phyloP scores from a whole-genome alignment of 176 grass and related monocot genomes.

The Triticum dicoccoides region DNA sequence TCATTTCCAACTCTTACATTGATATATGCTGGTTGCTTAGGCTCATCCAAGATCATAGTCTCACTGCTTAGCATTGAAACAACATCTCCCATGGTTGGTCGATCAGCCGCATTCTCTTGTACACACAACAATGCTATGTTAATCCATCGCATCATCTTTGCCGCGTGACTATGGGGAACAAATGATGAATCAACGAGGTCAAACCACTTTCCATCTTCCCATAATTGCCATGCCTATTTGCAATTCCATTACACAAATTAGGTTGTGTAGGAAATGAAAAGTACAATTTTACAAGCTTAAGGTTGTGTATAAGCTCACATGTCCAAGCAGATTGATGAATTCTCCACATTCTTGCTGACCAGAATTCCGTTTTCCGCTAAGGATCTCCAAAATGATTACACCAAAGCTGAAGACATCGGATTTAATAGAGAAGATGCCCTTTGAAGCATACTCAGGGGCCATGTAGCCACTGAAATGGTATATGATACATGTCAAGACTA shows the following conservation, averaged over 20 bases:
- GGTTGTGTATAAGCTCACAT: neutral
- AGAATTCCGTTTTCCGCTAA: constrained; percentile 18
- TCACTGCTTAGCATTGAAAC: constrained; percentile 14
- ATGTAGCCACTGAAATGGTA: constrained; percentile 32
- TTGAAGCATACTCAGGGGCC: constrained; percentile 25
- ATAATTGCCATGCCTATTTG: constrained; percentile 18
- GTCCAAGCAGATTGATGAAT: neutral
- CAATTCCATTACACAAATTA: neutral
- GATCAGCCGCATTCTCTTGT: neutral
- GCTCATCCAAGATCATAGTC: constrained; percentile 2
- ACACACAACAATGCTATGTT: constrained; percentile 19
- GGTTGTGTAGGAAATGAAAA: neutral
- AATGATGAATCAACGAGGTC: constrained; percentile 9
- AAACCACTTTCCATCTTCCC: constrained; percentile 11
- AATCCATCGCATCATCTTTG: neutral
- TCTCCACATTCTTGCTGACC: neutral
- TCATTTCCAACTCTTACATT: neutral
- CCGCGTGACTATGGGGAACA: neutral
- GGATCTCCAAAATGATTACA: constrained; percentile 23
- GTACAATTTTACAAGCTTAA: neutral
- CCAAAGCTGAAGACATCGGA: constrained; percentile 20
- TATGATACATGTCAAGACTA: neutral
- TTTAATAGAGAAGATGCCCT: constrained; percentile 19
- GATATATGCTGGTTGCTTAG: constrained; percentile 22
- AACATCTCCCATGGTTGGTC: constrained; percentile 22